These are phyloP conservation scores for Colletotrichum endophyticum DNA, from an alignment of 2,329 filamentous ascomycete genomes.

Conservation along the genomic window DNA sequence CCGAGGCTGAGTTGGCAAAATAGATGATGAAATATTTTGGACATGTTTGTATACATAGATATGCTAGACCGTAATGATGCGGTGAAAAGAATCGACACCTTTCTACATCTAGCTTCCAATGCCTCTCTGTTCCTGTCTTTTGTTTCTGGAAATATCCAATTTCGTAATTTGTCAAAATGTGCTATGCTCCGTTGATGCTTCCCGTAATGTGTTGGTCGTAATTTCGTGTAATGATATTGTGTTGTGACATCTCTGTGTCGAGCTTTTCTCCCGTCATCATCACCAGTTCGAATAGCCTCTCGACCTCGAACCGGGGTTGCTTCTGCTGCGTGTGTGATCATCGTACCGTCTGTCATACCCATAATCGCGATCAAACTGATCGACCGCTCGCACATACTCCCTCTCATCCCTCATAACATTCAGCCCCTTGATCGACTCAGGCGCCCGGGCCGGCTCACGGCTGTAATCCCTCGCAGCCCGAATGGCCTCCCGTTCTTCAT, in stretches of 20 bases:
- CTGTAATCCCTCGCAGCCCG: constrained; percentile 4
- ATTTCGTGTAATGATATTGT: neutral
- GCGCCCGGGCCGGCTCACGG: constrained; percentile 1
- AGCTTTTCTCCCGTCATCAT: neutral
- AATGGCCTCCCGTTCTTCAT: constrained; percentile 3
- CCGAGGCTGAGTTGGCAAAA: constrained; percentile 56
- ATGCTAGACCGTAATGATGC: neutral
- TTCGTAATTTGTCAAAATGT: neutral
- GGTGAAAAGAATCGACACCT: neutral
- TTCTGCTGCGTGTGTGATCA: constrained; percentile 8
- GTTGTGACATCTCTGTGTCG: neutral
- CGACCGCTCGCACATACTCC: neutral
- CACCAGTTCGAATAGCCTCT: constrained; percentile 5
- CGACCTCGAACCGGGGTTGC: constrained; percentile 3
- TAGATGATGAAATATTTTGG: neutral
- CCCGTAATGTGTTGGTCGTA: neutral
- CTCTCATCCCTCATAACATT: neutral
- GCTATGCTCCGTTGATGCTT: neutral
- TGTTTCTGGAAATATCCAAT: neutral
- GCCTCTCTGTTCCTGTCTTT: neutral
- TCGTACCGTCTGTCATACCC: neutral
- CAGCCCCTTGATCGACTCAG: neutral
- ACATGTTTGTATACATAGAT: neutral
- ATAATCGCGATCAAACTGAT: neutral
- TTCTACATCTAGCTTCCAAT: neutral